phyloP scores from a whole-genome alignment of 129 eudicot genomes.

The Oenanthe sinensis region DNA sequence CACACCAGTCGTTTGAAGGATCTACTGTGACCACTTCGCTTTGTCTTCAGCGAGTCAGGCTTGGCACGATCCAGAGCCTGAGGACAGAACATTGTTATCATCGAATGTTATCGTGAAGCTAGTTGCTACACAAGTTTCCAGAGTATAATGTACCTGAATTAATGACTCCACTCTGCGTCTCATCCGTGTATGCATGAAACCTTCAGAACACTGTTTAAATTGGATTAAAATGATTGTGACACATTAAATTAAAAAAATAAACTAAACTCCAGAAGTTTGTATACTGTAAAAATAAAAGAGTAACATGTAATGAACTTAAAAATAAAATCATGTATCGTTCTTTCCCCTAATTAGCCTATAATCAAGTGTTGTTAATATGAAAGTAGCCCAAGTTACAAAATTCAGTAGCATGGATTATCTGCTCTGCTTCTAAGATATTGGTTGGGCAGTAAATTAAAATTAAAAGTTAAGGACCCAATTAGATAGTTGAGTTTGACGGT shows the following conservation, averaged over 20 bases:
- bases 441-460: background rate
- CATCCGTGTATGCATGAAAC: constrained; percentile 98
- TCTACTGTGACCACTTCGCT: constrained; percentile 9
- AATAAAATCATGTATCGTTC: background rate
- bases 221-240: constrained; percentile 9
- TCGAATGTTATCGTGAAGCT: background rate
- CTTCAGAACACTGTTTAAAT: constrained; percentile 81
- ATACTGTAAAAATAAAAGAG: background rate
- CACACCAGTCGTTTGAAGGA: constrained; percentile 17
- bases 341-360: background rate
- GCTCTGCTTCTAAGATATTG: background rate
- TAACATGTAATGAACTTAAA: background rate
- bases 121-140: background rate
- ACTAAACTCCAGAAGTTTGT: background rate
- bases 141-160: constrained; percentile 52
- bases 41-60: constrained; percentile 2
- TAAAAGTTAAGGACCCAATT: background rate
- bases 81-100: background rate
- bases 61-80: constrained; percentile 18
- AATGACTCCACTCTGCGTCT: constrained; percentile 92
- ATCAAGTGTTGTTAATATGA: no score
- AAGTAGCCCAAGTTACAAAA: background rate
- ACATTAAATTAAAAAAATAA: background rate
- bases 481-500: background rate
- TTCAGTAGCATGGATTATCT: background rate